Evolutionary conservation across 352 stramenopile species (phyloP).

Genomic region (Phytophthora quininea): DNA sequence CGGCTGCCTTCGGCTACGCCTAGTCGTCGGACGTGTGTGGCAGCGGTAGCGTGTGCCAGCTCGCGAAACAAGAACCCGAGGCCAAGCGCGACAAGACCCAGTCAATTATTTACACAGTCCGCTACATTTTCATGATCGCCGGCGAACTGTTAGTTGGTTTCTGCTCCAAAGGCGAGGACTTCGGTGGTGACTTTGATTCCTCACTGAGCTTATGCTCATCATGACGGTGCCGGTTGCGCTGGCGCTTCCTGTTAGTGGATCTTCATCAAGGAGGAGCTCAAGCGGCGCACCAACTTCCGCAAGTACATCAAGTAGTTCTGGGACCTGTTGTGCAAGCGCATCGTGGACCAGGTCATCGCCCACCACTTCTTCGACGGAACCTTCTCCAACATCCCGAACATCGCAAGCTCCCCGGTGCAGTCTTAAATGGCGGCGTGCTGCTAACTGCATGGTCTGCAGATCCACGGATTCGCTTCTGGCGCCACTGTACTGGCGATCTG

Average conservation of each 20-base stretch:
- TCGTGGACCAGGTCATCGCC: constrained; percentile 47
- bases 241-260: constrained; percentile 34
- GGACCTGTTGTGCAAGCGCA: constrained; percentile 38
- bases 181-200: constrained; percentile 46
- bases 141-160: constrained; percentile 41
- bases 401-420: constrained; percentile 30
- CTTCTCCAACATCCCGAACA: constrained; percentile 40
- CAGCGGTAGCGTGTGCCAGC: constrained; percentile 52
- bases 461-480: too few species aligned
- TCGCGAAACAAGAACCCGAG: constrained; percentile 51
- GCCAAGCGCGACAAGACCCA: constrained; percentile 53
- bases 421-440: constrained; percentile 30
- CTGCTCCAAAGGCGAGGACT: constrained; percentile 54
- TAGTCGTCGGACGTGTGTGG: constrained; percentile 58
- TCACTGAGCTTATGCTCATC: constrained; percentile 51
- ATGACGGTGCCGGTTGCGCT: constrained; percentile 24
- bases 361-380: constrained; percentile 45
- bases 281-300: constrained; percentile 22
- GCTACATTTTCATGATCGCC: constrained; percentile 37
- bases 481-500: too few species aligned
- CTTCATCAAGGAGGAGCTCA: constrained; percentile 38
- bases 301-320: constrained; percentile 40
- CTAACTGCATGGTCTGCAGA: too few species aligned
- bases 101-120: constrained; percentile 31
- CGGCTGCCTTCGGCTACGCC: constrained; percentile 61